Percentiles rank a stretch among this genome's conserved stretches.
phyloP scores from a whole-genome alignment of 805 yeast species.

The Starmerella floricola region DNA sequence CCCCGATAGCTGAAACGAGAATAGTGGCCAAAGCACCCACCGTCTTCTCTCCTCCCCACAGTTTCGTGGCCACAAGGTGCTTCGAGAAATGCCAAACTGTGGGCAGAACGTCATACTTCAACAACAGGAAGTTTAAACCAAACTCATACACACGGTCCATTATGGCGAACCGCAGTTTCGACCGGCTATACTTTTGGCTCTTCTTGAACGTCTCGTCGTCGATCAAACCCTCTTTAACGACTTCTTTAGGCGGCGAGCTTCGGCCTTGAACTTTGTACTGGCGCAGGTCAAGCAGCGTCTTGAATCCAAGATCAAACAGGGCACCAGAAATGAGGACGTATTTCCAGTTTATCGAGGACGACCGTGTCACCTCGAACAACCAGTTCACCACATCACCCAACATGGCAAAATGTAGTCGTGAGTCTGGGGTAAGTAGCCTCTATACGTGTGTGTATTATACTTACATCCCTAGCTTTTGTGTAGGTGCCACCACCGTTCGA shows the following conservation, averaged over 20 bases:
- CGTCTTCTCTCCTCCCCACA: constrained; percentile 31
- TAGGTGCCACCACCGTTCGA: too few species aligned
- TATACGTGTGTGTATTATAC: too few species aligned
- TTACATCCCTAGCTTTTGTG: too few species aligned
- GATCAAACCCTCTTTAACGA: constrained; percentile 52
- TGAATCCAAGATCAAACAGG: constrained; percentile 62
- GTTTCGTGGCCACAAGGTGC: constrained; percentile 14
- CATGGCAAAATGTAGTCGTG: background rate
- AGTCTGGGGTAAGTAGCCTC: too few species aligned
- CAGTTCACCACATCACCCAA: background rate
- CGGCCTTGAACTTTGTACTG: constrained; percentile 40
- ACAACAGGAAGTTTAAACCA: constrained; percentile 23
- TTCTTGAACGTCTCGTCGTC: constrained; percentile 62
- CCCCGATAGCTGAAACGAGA: constrained; percentile 33
- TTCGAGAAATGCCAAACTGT: constrained; percentile 42
- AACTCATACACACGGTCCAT: constrained; percentile 41
- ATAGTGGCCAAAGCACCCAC: constrained; percentile 4
- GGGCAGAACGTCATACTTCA: constrained; percentile 51
- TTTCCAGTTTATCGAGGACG: constrained; percentile 51
- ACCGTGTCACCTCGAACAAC: constrained; percentile 1
- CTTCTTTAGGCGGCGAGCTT: constrained; percentile 48
- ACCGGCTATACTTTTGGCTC: constrained; percentile 64
- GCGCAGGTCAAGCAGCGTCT: constrained; percentile 58
- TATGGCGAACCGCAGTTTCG: constrained; percentile 62
- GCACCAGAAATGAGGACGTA: constrained; percentile 59